Conservation (phyloP, 345 rosid genomes). For the Carallia brachiata region DNA sequence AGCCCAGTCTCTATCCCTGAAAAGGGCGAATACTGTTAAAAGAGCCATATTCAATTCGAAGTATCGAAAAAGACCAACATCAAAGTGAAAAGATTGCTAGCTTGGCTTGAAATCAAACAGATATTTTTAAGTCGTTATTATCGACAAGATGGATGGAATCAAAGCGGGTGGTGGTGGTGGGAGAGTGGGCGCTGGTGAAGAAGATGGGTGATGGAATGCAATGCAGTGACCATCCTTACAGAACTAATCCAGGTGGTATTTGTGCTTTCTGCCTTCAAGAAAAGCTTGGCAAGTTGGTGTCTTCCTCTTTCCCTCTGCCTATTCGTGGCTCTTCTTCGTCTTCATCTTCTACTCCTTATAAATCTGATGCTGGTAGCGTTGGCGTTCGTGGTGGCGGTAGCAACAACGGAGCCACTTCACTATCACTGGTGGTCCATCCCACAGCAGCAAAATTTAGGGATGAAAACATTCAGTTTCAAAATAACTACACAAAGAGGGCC, state of each 20-base stretch:
- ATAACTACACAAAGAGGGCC: conserved; percentile 38
- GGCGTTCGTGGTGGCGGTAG: conserved; percentile 9
- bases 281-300: conserved; percentile 91
- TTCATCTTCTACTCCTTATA: conserved; percentile 73
- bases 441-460: conserved; percentile 18
- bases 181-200: conserved; percentile 43
- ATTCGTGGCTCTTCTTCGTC: conserved; percentile 44
- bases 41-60: not conserved
- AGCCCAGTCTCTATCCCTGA: conserved; percentile 23
- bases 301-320: conserved; percentile 76
- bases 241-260: conserved; percentile 90
- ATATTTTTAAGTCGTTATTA: not conserved
- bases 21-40: conserved; percentile 10
- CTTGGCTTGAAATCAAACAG: conserved; percentile 6
- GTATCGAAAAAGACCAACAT: conserved; percentile 23
- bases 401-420: conserved; percentile 16
- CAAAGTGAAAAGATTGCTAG: not conserved
- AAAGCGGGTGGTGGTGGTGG: conserved; percentile 24
- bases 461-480: conserved; percentile 24
- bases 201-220: conserved; percentile 87
- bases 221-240: conserved; percentile 72
- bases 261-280: conserved; percentile 98
- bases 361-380: conserved; percentile 57
- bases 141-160: conserved; percentile 25
- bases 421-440: conserved; percentile 42